These are phyloP conservation scores for Neonectria faginata DNA, from an alignment of 2,329 filamentous ascomycete species.

Conservation along the genomic window DNA sequence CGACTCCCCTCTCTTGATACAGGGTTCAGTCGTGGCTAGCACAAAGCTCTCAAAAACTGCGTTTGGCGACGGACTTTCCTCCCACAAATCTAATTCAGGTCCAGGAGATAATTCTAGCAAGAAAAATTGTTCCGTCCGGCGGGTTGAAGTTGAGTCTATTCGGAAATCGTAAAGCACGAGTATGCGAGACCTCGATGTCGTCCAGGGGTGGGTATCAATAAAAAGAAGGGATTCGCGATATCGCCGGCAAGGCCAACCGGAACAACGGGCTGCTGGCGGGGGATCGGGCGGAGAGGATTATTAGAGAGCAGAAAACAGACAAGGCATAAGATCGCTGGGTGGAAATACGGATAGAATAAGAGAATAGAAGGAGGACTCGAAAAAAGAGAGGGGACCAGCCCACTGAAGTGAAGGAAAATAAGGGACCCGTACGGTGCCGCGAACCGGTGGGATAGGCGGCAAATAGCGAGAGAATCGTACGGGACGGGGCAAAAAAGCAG, in stretches of 20 bases:
- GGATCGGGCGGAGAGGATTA: not conserved
- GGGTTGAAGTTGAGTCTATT: slow-evolving; percentile 17
- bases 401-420: slow-evolving; percentile 23
- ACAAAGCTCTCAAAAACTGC: not conserved
- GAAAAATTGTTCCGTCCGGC: slow-evolving; percentile 20
- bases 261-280: not conserved
- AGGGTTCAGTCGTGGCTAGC: not conserved
- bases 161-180: slow-evolving; percentile 13
- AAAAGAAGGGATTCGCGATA: slow-evolving; percentile 3
- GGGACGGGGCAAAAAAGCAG: slow-evolving; percentile 33
- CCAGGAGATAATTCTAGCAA: not conserved
- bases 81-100: slow-evolving; percentile 1
- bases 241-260: not conserved
- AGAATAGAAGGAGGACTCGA: not conserved
- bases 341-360: slow-evolving; percentile 17
- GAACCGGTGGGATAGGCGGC: slow-evolving; percentile 33
- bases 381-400: slow-evolving; percentile 39
- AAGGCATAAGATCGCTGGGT: not conserved
- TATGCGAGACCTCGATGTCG: slow-evolving; percentile 11
- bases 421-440: not conserved
- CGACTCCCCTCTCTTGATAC: not conserved
- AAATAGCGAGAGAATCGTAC: slow-evolving; percentile 36
- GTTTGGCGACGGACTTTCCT: not conserved
- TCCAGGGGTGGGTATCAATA: slow-evolving; percentile 18
- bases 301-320: not conserved